Evolutionary conservation across 1,284 basidiomycete species (phyloP), one percentile per base, ranked within the genome.

Genomic region (Ustilago loliicola): DNA sequence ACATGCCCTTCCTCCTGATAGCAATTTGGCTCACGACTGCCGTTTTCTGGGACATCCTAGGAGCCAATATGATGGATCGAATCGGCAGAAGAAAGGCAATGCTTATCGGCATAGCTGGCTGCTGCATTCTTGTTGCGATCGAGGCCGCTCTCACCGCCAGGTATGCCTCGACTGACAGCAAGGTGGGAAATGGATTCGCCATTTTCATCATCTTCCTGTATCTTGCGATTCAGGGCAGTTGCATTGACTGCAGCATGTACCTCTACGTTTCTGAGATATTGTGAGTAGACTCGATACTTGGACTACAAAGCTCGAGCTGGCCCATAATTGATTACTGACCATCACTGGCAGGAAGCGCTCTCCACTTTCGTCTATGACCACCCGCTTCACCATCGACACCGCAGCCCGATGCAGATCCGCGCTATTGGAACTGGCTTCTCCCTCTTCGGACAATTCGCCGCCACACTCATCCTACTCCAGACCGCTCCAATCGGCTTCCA

Each of bases 141-240:
- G 48, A 50, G 17, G 48, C 48, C 25, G 48, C 48, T 17, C 13
- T 50, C 25, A 50, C 48, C 11, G 48, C 48, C 5, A 50, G 48
- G 48, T 50, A 50, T 50, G 48, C 48, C 48, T 50, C 48, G 48
- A 50, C 48, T 8, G 48, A 50, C 27, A 50, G 48, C 25, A 50
- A 50, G 48, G 48, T 50, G 27, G 48, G 48, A 27, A 50, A 50
- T 50, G 48, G 48, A 27, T 27, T 50, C 25, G 48, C 48, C 48
- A 50, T 50, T 19, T 50, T 50, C 27, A 50, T 50, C 48, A 50
- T 50, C 48, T 50, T 50, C 48, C 27, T 50, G 27, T 50, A 50
- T 29, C 48, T 50, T 13, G 48, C 48, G 25, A 27, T 50, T 19
- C 48, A 50, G 11, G 48, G 48, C 23, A 50, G 48, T 29, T 50